Evolutionary conservation across 2,329 filamentous ascomycete genomes (phyloP), one percentile per base, ranked within the genome.

Genomic region (Alternaria arbusti): DNA sequence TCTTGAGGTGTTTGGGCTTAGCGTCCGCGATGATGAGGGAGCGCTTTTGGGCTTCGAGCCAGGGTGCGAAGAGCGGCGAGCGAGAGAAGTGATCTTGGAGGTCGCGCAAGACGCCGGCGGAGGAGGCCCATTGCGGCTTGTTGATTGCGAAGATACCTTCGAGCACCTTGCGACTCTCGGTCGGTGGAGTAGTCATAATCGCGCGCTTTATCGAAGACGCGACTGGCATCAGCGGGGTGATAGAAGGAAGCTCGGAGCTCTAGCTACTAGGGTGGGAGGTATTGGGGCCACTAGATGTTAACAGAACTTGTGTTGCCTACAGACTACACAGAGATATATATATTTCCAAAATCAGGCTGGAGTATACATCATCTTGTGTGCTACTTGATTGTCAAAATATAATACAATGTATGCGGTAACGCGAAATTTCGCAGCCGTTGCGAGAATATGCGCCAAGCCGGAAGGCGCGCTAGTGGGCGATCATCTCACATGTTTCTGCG

Each of bases 71-170:
- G 67, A 92, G 84, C 25, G 83, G 78, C 2, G 96, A 98, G 11
- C 89, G 88, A 71, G 94, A 93, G 86, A 98, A 97, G 69, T 91
- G 88, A 20, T 86, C 83, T 83, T 98, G 94, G 62, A 96, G 89
- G 76, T 95, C 91, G 77, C 95, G 94, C 69, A 99, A 88, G 40
- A 96, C 91, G 80, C 97, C 93, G 54, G 94, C 94, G 32, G 95
- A 98, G 78, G 91, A 93, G 74, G 95, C 88, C 74, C 90, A 91
- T 74, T 90, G 85, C 26, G 96, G 96, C 82, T 99, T 99, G 83
- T 97, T 93, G 81, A 99, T 91, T 79, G 93, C 95, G 72, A 90
- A 87, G 64, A 89, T 84, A 69, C 89, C 89, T 78, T 91, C 88
- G 59, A 88, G 78, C 61, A 88, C 81, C 76, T 85, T 86, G 20